These are phyloP conservation scores for Lasiodiplodia sp. DNA, from an alignment of 2,329 filamentous ascomycete species.

Conservation along the genomic window DNA sequence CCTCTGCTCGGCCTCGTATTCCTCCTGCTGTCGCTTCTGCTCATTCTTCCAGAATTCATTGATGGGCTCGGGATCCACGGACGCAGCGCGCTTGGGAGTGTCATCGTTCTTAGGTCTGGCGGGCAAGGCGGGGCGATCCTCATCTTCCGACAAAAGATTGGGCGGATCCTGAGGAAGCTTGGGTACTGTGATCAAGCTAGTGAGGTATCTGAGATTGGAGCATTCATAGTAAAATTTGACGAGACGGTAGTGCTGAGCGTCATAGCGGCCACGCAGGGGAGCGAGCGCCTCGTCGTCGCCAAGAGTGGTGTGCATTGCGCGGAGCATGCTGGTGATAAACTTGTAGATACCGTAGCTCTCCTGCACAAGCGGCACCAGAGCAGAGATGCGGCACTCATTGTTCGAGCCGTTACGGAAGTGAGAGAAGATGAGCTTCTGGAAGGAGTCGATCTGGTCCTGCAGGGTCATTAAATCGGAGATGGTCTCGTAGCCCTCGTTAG, in stretches of 20 bases:
- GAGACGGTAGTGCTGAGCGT: constrained; percentile 94
- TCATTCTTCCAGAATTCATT: constrained; percentile 98
- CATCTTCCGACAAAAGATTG: constrained; percentile 82
- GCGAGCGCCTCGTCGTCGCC: constrained; percentile 93
- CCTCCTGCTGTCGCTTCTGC: constrained; percentile 86
- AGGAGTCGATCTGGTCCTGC: constrained; percentile 97
- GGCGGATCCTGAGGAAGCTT: constrained; percentile 95
- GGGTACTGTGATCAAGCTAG: constrained; percentile 93
- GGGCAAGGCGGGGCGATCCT: constrained; percentile 80
- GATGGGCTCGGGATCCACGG: constrained; percentile 89
- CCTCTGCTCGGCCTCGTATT: constrained; percentile 93
- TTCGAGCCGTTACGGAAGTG: constrained; percentile 91
- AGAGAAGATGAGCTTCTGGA: constrained; percentile 98
- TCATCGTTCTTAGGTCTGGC: constrained; percentile 74
- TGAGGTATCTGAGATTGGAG: constrained; percentile 95
- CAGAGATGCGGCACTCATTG: constrained; percentile 96
- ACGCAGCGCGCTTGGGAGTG: constrained; percentile 59
- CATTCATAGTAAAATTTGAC: constrained; percentile 99
- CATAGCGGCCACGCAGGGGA: constrained; percentile 85
- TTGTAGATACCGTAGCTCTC: constrained; percentile 99
- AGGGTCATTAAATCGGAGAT: constrained; percentile 96
- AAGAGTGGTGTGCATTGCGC: constrained; percentile 95
- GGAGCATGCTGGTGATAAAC: constrained; percentile 98
- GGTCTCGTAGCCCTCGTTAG: constrained; percentile 95
- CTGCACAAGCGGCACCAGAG: constrained; percentile 89